Percentiles rank a stretch among this genome's conserved stretches.
phyloP scores from a whole-genome alignment of 2,329 filamentous ascomycete species.

The Teratosphaeria viscida region DNA sequence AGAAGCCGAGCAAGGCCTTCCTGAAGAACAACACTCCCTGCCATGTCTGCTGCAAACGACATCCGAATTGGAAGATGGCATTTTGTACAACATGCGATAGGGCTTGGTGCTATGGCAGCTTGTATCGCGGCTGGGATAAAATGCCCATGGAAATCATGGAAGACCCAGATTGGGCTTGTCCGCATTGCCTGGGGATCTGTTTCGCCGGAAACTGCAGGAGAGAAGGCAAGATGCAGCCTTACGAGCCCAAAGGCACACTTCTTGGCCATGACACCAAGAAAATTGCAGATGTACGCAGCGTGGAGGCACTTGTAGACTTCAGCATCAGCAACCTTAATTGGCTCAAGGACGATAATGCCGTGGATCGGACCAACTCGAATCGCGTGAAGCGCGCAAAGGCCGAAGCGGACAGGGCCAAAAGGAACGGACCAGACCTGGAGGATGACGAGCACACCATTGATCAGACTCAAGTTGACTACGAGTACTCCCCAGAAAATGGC shows the following conservation, averaged over 20 bases:
- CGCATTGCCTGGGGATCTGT: slow-evolving; percentile 75
- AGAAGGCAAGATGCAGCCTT: slow-evolving; percentile 58
- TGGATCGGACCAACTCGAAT: slow-evolving; percentile 25
- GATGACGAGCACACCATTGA: slow-evolving; percentile 30
- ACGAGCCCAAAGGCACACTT: slow-evolving; percentile 75
- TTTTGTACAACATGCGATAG: slow-evolving; percentile 66
- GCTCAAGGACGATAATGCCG: slow-evolving; percentile 50
- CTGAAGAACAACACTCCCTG: slow-evolving; percentile 49
- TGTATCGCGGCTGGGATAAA: slow-evolving; percentile 85
- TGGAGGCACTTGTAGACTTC: slow-evolving; percentile 86
- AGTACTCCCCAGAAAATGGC: slow-evolving; percentile 29
- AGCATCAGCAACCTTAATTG: slow-evolving; percentile 77
- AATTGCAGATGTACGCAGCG: slow-evolving; percentile 80
- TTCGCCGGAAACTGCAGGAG: slow-evolving; percentile 73
- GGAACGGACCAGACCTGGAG: slow-evolving; percentile 35
- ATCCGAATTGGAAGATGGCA: slow-evolving; percentile 76
- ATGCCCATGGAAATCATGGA: slow-evolving; percentile 77
- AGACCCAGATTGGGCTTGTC: slow-evolving; percentile 75
- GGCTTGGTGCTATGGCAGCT: slow-evolving; percentile 83
- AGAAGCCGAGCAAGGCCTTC: slow-evolving; percentile 43
- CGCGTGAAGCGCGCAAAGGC: slow-evolving; percentile 34
- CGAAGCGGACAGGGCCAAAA: slow-evolving; percentile 44
- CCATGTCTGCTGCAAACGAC: slow-evolving; percentile 72
- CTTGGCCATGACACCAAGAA: slow-evolving; percentile 85
- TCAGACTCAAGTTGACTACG: slow-evolving; percentile 29